Evolutionary conservation across 345 rosid genomes (phyloP).

Genomic region (Salix caprea): DNA sequence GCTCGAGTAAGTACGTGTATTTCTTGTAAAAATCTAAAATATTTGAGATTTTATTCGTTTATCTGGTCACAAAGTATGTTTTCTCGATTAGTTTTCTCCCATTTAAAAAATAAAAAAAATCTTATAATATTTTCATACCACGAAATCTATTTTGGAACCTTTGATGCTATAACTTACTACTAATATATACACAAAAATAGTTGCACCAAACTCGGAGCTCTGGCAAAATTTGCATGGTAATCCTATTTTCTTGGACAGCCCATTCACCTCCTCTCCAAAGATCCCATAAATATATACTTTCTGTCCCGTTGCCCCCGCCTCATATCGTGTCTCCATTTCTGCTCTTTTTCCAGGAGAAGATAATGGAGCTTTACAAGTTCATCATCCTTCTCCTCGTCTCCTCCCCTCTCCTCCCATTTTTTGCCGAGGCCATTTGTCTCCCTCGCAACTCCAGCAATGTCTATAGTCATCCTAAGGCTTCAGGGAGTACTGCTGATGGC

Average conservation of each 20-base stretch:
- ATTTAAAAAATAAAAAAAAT: too few species aligned
- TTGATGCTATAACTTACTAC: neutral
- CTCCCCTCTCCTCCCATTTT: neutral
- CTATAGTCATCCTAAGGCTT: too few species aligned
- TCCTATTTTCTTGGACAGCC: neutral
- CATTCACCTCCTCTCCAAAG: neutral
- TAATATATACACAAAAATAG: neutral
- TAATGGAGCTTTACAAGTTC: neutral
- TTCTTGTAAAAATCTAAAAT: too few species aligned
- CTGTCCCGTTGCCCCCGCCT: too few species aligned
- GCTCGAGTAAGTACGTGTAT: rapidly evolving
- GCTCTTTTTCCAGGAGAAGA: neutral
- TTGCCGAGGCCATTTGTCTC: neutral
- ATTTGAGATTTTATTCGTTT: rapidly evolving
- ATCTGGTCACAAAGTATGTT: too few species aligned
- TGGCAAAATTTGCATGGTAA: neutral
- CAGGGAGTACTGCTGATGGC: too few species aligned
- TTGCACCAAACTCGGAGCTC: neutral
- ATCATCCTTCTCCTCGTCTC: neutral
- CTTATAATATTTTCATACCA: too few species aligned
- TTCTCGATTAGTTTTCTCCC: too few species aligned
- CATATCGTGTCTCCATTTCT: neutral
- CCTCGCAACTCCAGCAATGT: neutral
- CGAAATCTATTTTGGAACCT: too few species aligned
- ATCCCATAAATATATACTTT: neutral